phyloP scores from a whole-genome alignment of 176 grass and related monocot genomes.

The Hsuehochloa calcarea region DNA sequence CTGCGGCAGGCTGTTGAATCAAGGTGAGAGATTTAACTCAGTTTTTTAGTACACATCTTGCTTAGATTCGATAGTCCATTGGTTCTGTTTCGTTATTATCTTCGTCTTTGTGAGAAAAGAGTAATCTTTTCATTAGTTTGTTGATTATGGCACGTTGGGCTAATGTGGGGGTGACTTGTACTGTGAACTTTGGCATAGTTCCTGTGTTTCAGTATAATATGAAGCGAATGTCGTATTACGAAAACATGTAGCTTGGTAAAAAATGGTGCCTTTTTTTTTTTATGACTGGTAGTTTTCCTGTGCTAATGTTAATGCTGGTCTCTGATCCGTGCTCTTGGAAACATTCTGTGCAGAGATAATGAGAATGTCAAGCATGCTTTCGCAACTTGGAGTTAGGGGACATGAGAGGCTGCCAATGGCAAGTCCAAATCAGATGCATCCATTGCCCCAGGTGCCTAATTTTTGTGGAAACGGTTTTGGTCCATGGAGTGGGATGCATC shows the following conservation, averaged over 20 bases:
- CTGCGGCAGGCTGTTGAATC: conserved; percentile 65
- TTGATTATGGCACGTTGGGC: conserved; percentile 17
- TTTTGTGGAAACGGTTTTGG: conserved; percentile 64
- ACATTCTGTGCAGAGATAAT: conserved; percentile 58
- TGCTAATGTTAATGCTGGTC: conserved; percentile 1
- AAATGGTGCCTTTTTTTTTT: conserved; percentile 1
- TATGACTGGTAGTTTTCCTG: conserved; percentile 28
- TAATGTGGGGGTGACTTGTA: not conserved
- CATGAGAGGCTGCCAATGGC: conserved; percentile 46
- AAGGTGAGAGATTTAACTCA: conserved; percentile 45
- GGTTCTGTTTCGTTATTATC: not conserved
- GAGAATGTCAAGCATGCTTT: conserved; percentile 61
- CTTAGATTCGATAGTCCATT: conserved; percentile 16
- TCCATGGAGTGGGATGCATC: conserved; percentile 59
- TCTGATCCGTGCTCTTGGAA: not conserved
- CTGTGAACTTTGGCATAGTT: not conserved
- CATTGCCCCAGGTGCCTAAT: conserved; percentile 55
- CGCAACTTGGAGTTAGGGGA: conserved; percentile 52
- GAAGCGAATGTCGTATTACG: not conserved
- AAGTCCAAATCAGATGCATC: conserved; percentile 74
- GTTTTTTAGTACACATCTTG: not conserved
- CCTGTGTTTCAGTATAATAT: not conserved
- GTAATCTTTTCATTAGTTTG: conserved; percentile 9
- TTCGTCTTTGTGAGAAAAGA: conserved; percentile 9
- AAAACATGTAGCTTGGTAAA: not conserved